These are phyloP conservation scores for Avena eriantha DNA, from an alignment of 176 grass and related monocot species.

Conservation along the genomic window DNA sequence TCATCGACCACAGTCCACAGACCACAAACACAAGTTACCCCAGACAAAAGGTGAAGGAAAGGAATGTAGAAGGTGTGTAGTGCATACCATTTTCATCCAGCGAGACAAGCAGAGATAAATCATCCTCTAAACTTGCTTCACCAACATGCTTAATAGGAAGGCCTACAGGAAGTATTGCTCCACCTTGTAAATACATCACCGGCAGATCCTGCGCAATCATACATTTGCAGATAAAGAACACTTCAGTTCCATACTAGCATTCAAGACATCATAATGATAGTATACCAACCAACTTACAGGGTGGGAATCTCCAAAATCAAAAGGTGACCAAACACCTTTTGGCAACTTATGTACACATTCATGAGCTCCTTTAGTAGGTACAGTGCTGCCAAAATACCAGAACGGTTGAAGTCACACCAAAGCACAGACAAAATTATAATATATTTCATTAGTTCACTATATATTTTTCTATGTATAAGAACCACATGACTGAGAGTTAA, in stretches of 20 bases:
- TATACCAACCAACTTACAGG: slow-evolving; percentile 67
- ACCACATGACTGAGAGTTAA: neutral
- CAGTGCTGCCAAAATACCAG: slow-evolving; percentile 62
- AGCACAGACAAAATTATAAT: slow-evolving; percentile 7
- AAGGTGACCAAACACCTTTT: slow-evolving; percentile 76
- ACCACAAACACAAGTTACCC: slow-evolving; percentile 1
- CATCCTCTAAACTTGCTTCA: slow-evolving; percentile 86
- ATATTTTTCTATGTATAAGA: neutral
- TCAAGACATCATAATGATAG: slow-evolving; percentile 22
- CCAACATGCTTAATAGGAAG: slow-evolving; percentile 78
- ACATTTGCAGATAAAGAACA: slow-evolving; percentile 18
- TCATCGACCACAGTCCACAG: neutral
- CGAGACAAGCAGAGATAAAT: slow-evolving; percentile 78
- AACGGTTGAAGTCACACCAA: slow-evolving; percentile 8
- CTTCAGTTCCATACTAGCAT: neutral
- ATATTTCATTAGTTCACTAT: slow-evolving; percentile 11
- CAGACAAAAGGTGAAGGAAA: neutral
- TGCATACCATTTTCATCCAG: slow-evolving; percentile 85
- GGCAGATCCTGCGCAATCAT: slow-evolving; percentile 77
- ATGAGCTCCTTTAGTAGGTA: slow-evolving; percentile 69
- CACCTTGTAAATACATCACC: slow-evolving; percentile 78
- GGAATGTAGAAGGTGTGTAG: slow-evolving; percentile 5
- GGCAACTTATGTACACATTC: slow-evolving; percentile 72
- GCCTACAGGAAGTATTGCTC: slow-evolving; percentile 90
- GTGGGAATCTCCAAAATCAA: slow-evolving; percentile 93